Base-by-base conservation (phyloP, 805 yeast genomes). In the Danielia oregonensis region DNA sequence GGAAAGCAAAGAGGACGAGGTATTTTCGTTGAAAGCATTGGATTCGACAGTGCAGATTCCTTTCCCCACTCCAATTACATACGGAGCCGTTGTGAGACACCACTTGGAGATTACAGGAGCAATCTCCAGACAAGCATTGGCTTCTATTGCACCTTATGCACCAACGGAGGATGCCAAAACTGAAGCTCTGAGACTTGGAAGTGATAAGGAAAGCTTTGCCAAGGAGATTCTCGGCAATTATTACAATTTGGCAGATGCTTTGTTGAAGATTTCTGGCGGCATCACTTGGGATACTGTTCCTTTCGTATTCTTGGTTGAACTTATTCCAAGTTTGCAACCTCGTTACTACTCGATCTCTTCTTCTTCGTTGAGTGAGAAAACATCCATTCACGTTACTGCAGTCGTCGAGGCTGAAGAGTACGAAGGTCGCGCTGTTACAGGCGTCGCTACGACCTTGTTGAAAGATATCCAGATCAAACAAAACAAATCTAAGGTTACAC, bases 311-410 rank as follows among this genome's bases (percentile, higher is more conserved):
- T 61, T 93, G 25, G 68, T 89, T 48, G 98, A 91, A 66, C 73
- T 82, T 19, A 59, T 93, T 43, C 76, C 88, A 27, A 85, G 79
- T 48, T 67, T 93, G 53, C 94, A 84, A 59, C 96, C 97, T 26
- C 89, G 98, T 61, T 91, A 87, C 66, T 91, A 91, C 64, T 91
- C 97, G 15, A 91, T 91, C 48, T 89, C 97, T 2, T 89, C 97
- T 1, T 86, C 96, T 4, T 81, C 94, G 1, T 60, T 78, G 34
- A 72, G 79, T 37, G 93, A 86, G 52, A 86, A 86, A 57, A 72
- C 79, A 33, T 72, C 74, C 13, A 73, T 89, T 39, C 87, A 86
- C 48, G 71, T 89, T 40, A 93, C 97, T 13, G 96, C 96, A 2
- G 94, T 89, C 33, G 96, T 91, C 27, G 97, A 93, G 66, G 75